A percentile compares a stretch with the other conserved stretches of the same genome.
phyloP scores from a whole-genome alignment of 306 rosid species.

The Cicer chorassanicum region DNA sequence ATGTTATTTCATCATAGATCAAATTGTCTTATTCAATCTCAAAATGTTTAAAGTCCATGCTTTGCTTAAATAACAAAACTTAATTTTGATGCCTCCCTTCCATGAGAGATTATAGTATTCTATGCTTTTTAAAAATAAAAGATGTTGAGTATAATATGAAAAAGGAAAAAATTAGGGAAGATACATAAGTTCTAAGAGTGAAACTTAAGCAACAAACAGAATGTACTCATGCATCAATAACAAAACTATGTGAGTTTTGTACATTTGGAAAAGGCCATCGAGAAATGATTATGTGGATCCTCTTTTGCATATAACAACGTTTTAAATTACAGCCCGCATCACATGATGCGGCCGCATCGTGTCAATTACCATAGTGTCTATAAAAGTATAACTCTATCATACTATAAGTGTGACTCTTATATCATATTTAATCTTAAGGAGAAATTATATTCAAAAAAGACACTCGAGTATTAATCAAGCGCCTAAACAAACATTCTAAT shows the following conservation, averaged over 20 bases:
- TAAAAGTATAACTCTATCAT: no score
- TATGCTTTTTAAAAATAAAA: constrained; percentile 4
- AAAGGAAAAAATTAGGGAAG: neutral
- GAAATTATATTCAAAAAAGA: constrained; percentile 65
- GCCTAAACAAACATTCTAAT: constrained; percentile 69
- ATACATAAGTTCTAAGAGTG: neutral
- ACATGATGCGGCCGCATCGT: no score
- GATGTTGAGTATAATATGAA: neutral
- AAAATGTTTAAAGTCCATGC: neutral
- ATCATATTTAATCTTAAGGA: constrained; percentile 32
- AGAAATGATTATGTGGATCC: no score
- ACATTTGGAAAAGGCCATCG: neutral
- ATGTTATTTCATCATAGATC: neutral
- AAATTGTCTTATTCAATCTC: neutral
- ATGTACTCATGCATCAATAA: constrained; percentile 21
- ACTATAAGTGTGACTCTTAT: neutral
- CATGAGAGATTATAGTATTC: neutral
- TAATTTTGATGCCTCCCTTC: neutral
- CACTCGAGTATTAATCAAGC: constrained; percentile 65
- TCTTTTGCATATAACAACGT: no score
- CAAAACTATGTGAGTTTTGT: constrained; percentile 23
- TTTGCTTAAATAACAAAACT: neutral
- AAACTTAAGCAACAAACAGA: constrained; percentile 10
- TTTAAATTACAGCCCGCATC: no score
- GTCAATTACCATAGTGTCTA: no score